phyloP scores from a whole-genome alignment of 75 land plant species.

The Azolla pinnata region DNA sequence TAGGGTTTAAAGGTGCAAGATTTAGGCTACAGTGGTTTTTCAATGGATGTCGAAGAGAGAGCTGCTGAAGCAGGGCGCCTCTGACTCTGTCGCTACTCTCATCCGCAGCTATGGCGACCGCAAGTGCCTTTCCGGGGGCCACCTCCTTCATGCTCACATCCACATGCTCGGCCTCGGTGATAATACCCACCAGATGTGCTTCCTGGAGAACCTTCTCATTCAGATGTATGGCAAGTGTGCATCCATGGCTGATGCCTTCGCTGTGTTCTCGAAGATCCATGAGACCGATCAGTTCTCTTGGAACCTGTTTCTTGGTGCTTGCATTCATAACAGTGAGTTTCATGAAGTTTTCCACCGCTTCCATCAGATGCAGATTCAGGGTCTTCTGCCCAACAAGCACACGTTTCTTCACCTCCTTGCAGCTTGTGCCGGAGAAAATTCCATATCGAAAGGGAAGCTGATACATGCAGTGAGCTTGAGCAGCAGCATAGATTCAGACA shows the following conservation, averaged over 20 bases:
- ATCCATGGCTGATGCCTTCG: not conserved
- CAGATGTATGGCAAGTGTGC: conserved; percentile 10
- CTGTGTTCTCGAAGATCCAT: not conserved
- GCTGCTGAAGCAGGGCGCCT: too few relatives aligned
- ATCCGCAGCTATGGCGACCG: not conserved
- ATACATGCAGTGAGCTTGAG: conserved; percentile 5
- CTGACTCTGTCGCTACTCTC: too few relatives aligned
- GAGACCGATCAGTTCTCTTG: conserved; percentile 4
- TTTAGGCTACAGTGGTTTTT: too few relatives aligned
- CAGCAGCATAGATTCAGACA: not conserved
- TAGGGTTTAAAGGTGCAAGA: too few relatives aligned
- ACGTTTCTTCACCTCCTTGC: conserved; percentile 8
- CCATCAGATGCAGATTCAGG: not conserved
- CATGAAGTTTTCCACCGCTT: conserved; percentile 15
- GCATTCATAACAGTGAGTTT: not conserved
- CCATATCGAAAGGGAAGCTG: conserved; percentile 9
- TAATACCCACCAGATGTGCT: not conserved
- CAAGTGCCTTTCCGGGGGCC: not conserved
- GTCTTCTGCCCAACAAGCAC: not conserved
- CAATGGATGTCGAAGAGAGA: too few relatives aligned
- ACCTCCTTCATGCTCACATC: not conserved
- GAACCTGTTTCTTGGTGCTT: conserved; percentile 7
- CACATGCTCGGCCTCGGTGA: not conserved
- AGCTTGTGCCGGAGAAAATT: not conserved
- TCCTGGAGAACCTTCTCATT: conserved; percentile 8